Evolutionary conservation across 2,329 filamentous ascomycete genomes (phyloP), one percentile per base, ranked within the genome.

Genomic region (Dothidotthia symphoricarpi): DNA sequence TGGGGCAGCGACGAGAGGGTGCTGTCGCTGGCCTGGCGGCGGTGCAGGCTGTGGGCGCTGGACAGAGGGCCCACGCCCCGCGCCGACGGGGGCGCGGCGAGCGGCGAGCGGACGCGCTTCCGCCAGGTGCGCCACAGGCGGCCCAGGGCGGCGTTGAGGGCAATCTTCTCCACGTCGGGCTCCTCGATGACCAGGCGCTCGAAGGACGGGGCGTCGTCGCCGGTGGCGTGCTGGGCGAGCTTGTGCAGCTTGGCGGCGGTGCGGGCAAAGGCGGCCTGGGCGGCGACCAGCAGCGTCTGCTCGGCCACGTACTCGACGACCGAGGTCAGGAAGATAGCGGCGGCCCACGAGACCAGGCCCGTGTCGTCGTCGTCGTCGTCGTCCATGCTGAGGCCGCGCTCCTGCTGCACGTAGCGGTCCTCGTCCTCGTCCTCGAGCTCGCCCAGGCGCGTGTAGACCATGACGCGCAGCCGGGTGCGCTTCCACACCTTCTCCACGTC

Each of bases 361-460:
- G 63, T 58, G 33, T 67, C 64, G 17, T 64, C 64, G 28, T 64
- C 57, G 2, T 57, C 55, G 36, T 59, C 59, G 1, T 62, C 55
- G 39, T 66, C 85, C 31, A 82, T 76, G 40, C 83, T 84, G 22
- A 75, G 66, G 36, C 74, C 69, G 43, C 69, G 72, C 50, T 93
- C 88, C 55, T 88, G 82, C 49, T 89, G 82, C 62, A 94, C 86
- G 59, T 88, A 88, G 34, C 83, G 81, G 60, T 96, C 91, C 66
- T 97, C 93, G 51, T 98, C 93, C 52, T 97, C 90, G 69, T 98
- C 93, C 66, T 98, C 94, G 77, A 98, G 83, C 61, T 98, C 91
- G 29, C 93, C 93, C 6, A 98, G 74, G 7, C 93, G 90, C 7
- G 90, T 97, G 65, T 97, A 97, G 15, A 98, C 91, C 93, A 98